A percentile compares a stretch with the other conserved stretches of the same genome.
Conservation (phyloP, 2,329 filamentous ascomycete species). For the Trichophyton equinum region DNA sequence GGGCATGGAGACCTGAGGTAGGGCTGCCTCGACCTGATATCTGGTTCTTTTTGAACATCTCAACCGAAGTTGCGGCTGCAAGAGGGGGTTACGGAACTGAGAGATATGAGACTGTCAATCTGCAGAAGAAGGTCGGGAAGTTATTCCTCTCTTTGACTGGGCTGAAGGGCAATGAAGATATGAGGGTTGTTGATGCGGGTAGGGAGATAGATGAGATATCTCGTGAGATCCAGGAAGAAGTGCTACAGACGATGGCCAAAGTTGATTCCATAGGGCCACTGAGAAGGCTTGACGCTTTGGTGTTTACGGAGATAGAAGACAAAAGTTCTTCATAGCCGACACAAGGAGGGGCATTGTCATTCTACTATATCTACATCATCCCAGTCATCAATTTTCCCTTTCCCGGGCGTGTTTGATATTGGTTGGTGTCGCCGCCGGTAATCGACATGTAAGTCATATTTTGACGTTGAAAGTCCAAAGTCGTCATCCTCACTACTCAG, state of each 20-base stretch:
- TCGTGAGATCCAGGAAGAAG: slow-evolving; percentile 24
- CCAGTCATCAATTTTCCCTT: neutral
- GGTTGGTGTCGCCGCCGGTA: too few species aligned
- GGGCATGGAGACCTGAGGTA: slow-evolving; percentile 74
- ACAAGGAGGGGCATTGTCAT: neutral
- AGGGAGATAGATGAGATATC: slow-evolving; percentile 40
- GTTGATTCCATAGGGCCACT: slow-evolving; percentile 25
- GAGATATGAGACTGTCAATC: slow-evolving; percentile 71
- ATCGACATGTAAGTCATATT: too few species aligned
- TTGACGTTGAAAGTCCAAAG: neutral
- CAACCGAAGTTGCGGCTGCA: slow-evolving; percentile 55
- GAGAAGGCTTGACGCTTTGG: slow-evolving; percentile 23
- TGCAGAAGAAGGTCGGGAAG: slow-evolving; percentile 67
- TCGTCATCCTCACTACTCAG: neutral
- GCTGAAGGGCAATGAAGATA: slow-evolving; percentile 38
- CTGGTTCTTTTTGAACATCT: slow-evolving; percentile 75
- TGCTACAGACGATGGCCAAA: slow-evolving; percentile 21
- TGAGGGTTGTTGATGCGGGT: slow-evolving; percentile 45
- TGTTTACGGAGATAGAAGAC: slow-evolving; percentile 7
- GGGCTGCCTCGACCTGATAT: slow-evolving; percentile 79
- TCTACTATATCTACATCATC: slow-evolving; percentile 5
- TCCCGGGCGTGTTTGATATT: too few species aligned
- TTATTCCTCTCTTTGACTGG: slow-evolving; percentile 51
- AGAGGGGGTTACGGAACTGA: slow-evolving; percentile 83
- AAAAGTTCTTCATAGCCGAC: neutral